Evolutionary conservation across 306 rosid genomes (phyloP), one percentile per base, ranked within the genome.

Genomic region (Crotalaria pallida): DNA sequence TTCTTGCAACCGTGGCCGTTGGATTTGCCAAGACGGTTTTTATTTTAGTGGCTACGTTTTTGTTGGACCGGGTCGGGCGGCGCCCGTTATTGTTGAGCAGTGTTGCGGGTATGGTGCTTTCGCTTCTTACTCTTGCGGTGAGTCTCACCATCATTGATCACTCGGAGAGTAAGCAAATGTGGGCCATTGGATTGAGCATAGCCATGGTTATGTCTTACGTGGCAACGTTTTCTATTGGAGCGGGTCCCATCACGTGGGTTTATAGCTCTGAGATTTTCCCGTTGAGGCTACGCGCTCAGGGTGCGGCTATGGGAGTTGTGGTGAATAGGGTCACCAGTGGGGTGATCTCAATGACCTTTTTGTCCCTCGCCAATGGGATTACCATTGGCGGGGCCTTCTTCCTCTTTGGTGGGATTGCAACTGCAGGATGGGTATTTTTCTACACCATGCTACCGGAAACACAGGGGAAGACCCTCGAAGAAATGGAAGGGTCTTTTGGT

Each of bases 381-480:
- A 80, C 89, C 0, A 87, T 85, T 15, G 97, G 97, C 3, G 98
- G 98, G 56, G 87, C 90, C n/a, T 93, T 93, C 80, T 88, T 93
- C 24, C 71, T 93, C 0, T 93, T 75, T 27, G 83, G 84, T 1
- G 86, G 71, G 5, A 59, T 90, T 1, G 96, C 98, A 0, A 1
- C 56, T 0, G 83, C 75, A n/a, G 89, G 87, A 3, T 93, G 88
- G 90, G 21, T 84, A 21, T 93, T 93, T 60, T 87, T 87, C 74
- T 93, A 56, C 5, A 48, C 64, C 0, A 8, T 90, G 78, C 75
- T 93, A 1, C 98, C 97, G 0, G 98, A 93, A 63, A 93, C 98
- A 6, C 90, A 31, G n/a, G 96, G 97, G 0, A 76, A 82, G 58
- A 83, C 91, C 34, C 91, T 93, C 0, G 98, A 93, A 13, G 89